phyloP scores from a whole-genome alignment of 1,139 yeast genomes.

The Geotrichum australiense region DNA sequence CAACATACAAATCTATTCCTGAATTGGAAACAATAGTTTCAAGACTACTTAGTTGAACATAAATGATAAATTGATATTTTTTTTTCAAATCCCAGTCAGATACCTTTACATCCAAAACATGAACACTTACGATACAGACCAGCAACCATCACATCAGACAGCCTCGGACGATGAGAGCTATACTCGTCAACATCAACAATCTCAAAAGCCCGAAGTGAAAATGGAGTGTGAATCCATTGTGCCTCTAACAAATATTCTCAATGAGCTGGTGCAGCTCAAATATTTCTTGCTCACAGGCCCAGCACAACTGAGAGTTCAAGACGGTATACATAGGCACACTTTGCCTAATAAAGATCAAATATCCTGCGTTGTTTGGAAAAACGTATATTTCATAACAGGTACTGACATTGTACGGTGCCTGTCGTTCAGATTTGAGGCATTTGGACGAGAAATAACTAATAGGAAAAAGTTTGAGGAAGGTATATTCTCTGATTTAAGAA shows the following conservation, averaged over 20 bases:
- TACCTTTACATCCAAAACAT: too few relatives aligned
- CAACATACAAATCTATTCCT: too few relatives aligned
- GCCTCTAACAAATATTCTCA: conserved; percentile 15
- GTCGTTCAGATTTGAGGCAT: conserved; percentile 80
- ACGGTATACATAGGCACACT: conserved; percentile 38
- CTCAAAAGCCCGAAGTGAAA: background rate
- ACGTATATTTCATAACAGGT: conserved; percentile 84
- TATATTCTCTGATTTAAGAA: conserved; percentile 81
- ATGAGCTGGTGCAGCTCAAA: conserved; percentile 16
- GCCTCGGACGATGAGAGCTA: conserved; percentile 3
- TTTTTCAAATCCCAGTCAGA: too few relatives aligned
- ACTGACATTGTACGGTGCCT: conserved; percentile 93
- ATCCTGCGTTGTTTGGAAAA: conserved; percentile 89
- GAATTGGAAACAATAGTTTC: too few relatives aligned
- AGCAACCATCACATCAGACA: too few relatives aligned
- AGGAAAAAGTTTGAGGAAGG: conserved; percentile 97
- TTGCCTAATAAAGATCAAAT: conserved; percentile 85
- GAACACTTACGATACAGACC: too few relatives aligned
- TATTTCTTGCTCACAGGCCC: conserved; percentile 18
- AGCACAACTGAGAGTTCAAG: conserved; percentile 13
- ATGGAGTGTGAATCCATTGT: conserved; percentile 7
- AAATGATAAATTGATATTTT: too few relatives aligned
- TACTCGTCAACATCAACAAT: too few relatives aligned
- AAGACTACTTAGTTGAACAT: too few relatives aligned
- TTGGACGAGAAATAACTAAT: conserved; percentile 79